A percentile compares a stretch with the other conserved stretches of the same genome.
Conservation (phyloP, 306 rosid genomes). For the Chamaecrista fasciculata region DNA sequence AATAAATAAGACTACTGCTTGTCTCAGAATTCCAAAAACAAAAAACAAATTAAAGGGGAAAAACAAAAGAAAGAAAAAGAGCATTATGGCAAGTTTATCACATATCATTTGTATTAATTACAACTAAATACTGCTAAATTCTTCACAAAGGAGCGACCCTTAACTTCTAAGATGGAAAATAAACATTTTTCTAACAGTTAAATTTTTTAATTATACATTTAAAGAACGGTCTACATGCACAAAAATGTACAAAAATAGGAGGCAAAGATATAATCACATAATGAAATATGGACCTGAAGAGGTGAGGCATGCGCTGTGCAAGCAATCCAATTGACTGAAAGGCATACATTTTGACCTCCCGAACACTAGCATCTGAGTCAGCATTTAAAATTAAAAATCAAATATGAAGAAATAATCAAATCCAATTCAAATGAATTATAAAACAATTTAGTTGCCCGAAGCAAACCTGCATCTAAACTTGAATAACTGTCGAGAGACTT, state of each 20-base stretch:
- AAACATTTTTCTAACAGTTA: not conserved
- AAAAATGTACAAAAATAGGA: not conserved
- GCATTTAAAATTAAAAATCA: slow-evolving; percentile 30
- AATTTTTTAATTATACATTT: not conserved
- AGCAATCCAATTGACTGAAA: slow-evolving; percentile 92
- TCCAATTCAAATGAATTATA: slow-evolving; percentile 21
- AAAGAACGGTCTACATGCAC: not conserved
- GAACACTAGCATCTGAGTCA: slow-evolving; percentile 63
- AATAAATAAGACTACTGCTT: not conserved
- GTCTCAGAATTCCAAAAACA: not conserved
- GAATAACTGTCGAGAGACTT: slow-evolving; percentile 85
- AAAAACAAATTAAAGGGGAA: no score
- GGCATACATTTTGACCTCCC: slow-evolving; percentile 81
- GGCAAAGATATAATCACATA: not conserved
- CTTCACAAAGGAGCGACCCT: not conserved
- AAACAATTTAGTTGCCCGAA: slow-evolving; percentile 10
- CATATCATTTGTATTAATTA: not conserved
- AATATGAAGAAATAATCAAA: slow-evolving; percentile 21
- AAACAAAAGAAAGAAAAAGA: no score
- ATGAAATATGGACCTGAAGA: slow-evolving; percentile 63
- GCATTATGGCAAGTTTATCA: no score
- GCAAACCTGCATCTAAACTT: slow-evolving; percentile 69
- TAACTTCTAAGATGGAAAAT: not conserved
- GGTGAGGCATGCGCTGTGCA: slow-evolving; percentile 87
- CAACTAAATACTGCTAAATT: not conserved